phyloP scores from a whole-genome alignment of 805 yeast genomes.

The Suhomyces sp. region DNA sequence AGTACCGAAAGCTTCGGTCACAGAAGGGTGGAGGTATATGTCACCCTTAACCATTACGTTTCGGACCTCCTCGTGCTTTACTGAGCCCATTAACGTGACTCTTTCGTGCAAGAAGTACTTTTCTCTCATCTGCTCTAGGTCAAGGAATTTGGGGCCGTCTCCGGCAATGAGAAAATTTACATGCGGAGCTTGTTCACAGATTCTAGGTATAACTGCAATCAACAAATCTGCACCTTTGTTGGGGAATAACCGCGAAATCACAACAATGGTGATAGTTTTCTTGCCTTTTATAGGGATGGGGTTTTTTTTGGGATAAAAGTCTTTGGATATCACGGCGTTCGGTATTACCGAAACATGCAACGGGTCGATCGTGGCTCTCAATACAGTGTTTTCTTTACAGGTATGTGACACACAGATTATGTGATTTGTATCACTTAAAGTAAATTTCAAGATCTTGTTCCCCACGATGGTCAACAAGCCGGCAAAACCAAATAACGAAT shows the following conservation, averaged over 20 bases:
- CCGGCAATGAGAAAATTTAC: constrained; percentile 90
- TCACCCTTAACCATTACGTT: constrained; percentile 93
- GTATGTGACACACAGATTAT: constrained; percentile 96
- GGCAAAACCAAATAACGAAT: constrained; percentile 91
- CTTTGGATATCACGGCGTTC: constrained; percentile 85
- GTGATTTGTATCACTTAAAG: constrained; percentile 83
- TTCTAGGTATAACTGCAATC: constrained; percentile 77
- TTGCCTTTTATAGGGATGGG: constrained; percentile 8
- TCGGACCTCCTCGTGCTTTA: constrained; percentile 88
- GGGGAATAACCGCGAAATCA: constrained; percentile 88
- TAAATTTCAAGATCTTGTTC: constrained; percentile 80
- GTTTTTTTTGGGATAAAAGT: constrained; percentile 54
- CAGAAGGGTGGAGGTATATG: constrained; percentile 86
- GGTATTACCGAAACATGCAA: constrained; percentile 84
- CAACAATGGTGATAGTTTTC: constrained; percentile 71
- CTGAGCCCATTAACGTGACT: constrained; percentile 80
- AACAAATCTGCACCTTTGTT: constrained; percentile 93
- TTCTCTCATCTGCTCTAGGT: constrained; percentile 94
- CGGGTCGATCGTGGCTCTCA: constrained; percentile 83
- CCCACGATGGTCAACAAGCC: constrained; percentile 80
- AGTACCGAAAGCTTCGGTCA: constrained; percentile 98
- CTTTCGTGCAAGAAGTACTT: constrained; percentile 79
- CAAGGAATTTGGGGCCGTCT: constrained; percentile 93
- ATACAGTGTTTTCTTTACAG: constrained; percentile 91
- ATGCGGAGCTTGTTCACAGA: constrained; percentile 60